Evolutionary conservation across 2,329 filamentous ascomycete genomes (phyloP), one percentile per base, ranked within the genome.

Genomic region (Colletotrichum sp.): DNA sequence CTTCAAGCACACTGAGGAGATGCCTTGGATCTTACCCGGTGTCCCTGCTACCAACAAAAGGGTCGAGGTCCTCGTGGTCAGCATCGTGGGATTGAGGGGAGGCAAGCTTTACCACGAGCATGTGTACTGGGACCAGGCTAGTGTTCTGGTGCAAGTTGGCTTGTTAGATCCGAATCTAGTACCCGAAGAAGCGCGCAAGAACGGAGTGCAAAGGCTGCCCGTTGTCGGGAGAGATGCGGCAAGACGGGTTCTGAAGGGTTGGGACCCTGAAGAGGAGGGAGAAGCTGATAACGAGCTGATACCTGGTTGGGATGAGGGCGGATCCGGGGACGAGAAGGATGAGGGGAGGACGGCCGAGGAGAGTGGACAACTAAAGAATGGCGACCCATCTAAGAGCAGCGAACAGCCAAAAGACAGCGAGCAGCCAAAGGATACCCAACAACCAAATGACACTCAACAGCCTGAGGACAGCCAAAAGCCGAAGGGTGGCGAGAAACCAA

Each of bases 51-150:
- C 90, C 0, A 83, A 85, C 55, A 86, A 85, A 75, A 81, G 84
- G 6, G 85, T 93, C 2, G 86, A 89, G 57, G 86, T 93, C 6
- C 88, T 92, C 0, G 88, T 93, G 72, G 92, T 91, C 0, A 88
- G 89, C 3, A 86, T 93, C 3, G 91, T 93, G 0, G 89, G 89
- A 22, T 84, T 93, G 60, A 87, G 90, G 3, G 92, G 91, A 1
- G 91, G 92, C 62, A 87, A 90, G 9, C 80, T 93, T 1, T 91
- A 90, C 65, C 90, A 92, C 59, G 92, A 93, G 80, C 91, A 93
- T 75, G 92, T 93, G 15, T 87, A 89, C 39, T 93, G 92, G 92
- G 92, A 93, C 68, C 91, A 93, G 79, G 90, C 87, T 0, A 92
- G 90, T 0, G 90, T 90, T 4, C 80, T 93, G 34, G 81, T 88